A percentile compares a stretch with the other conserved stretches of the same genome.
Conservation (phyloP, 2,329 filamentous ascomycete genomes). For the Diaporthe citri region DNA sequence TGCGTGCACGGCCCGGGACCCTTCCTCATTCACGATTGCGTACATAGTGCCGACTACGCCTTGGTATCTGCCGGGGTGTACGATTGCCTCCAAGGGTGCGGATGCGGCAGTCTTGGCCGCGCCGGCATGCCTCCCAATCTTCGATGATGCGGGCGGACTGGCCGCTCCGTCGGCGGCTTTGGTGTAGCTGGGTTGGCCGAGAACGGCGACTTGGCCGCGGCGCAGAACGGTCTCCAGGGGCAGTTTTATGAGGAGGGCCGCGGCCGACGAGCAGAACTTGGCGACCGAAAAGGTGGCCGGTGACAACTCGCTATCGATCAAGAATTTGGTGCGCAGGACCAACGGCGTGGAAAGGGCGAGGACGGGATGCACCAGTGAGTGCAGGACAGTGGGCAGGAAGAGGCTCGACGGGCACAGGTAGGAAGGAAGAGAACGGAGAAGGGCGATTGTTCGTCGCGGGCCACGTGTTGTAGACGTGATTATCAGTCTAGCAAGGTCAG, state of each 20-base stretch:
- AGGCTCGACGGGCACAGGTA: conserved; percentile 79
- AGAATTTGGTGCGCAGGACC: conserved; percentile 85
- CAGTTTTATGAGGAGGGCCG: conserved; percentile 87
- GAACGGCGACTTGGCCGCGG: conserved; percentile 84
- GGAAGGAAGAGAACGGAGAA: conserved; percentile 82
- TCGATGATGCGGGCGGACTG: conserved; percentile 43
- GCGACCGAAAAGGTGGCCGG: conserved; percentile 85
- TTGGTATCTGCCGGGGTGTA: conserved; percentile 83
- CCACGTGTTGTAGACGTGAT: conserved; percentile 82
- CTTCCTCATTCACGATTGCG: conserved; percentile 87
- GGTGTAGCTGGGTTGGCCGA: conserved; percentile 67
- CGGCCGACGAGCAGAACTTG: conserved; percentile 83
- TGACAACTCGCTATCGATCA: conserved; percentile 84
- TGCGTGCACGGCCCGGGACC: conserved; percentile 64
- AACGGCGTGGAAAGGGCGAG: conserved; percentile 87
- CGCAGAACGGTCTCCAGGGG: conserved; percentile 93
- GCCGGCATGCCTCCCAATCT: neutral
- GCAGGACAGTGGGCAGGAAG: conserved; percentile 85
- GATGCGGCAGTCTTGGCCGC: conserved; percentile 42
- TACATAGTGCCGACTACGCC: conserved; percentile 95
- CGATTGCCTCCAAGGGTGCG: conserved; percentile 74
- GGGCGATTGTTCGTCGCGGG: conserved; percentile 82
- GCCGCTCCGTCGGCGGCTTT: conserved; percentile 57
- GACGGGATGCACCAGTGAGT: conserved; percentile 86
- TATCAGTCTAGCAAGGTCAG: conserved; percentile 72